A percentile compares a stretch with the other conserved stretches of the same genome.
These are phyloP conservation scores for Fusarium piperis DNA, from an alignment of 2,329 filamentous ascomycete genomes.

Conservation along the genomic window DNA sequence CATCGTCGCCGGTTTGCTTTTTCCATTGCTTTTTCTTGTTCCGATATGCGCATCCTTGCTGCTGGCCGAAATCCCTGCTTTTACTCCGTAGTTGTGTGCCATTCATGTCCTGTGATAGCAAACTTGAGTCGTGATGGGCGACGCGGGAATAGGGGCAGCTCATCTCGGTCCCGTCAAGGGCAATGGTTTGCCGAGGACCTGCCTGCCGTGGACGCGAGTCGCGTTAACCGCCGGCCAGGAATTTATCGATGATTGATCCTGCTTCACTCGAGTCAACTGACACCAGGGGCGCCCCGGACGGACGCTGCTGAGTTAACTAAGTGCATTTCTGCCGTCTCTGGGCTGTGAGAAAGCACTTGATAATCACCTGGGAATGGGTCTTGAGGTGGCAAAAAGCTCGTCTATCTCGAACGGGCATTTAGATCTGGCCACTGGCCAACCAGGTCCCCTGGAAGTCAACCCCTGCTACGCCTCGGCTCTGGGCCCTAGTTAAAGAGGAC, in stretches of 20 bases:
- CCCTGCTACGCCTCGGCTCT: constrained; percentile 28
- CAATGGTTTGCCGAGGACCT: neutral
- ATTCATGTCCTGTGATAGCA: neutral
- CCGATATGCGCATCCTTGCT: neutral
- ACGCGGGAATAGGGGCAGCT: neutral
- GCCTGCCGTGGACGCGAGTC: neutral
- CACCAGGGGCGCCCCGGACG: neutral
- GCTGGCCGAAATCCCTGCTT: neutral
- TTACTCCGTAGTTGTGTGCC: neutral
- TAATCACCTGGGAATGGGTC: constrained; percentile 1
- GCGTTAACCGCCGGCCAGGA: constrained; percentile 2
- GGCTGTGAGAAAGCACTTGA: neutral
- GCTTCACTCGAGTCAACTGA: constrained; percentile 6
- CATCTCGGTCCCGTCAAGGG: constrained; percentile 1
- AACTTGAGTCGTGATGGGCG: neutral
- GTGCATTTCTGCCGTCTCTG: constrained; percentile 3
- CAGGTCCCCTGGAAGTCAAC: constrained; percentile 10
- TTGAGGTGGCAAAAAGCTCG: constrained; percentile 12
- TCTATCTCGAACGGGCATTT: constrained; percentile 36
- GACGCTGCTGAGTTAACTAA: neutral
- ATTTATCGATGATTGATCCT: constrained; percentile 2
- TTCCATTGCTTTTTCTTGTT: neutral
- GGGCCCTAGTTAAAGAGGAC: constrained; percentile 13
- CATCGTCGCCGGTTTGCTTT: constrained; percentile 3
- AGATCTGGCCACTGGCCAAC: constrained; percentile 37